Base-by-base conservation (phyloP, 2,329 filamentous ascomycete species). In the Zelopaecilomyces penicillatus region DNA sequence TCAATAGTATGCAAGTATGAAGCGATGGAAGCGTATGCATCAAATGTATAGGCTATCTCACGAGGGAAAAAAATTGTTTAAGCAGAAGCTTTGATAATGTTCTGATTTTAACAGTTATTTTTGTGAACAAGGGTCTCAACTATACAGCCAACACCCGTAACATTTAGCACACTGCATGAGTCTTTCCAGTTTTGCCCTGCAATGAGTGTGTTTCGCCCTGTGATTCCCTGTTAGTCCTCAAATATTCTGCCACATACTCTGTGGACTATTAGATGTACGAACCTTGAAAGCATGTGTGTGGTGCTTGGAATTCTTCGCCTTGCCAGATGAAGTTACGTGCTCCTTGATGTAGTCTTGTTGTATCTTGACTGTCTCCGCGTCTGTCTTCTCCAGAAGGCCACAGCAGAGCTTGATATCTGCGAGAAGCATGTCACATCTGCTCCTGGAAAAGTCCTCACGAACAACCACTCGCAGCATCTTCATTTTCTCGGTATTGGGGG, bases 391-490 rank as follows among this genome's bases (percentile, higher is more conserved):
- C 28, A 97, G 71, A 35, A 85, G 72, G 39, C 80, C 70, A 50
- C 89, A 62, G 51, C 86, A 87, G 41, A 89, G 71, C 69, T 85
- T 87, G 66, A 96, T 81, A 60, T 96, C 90, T 28, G 63, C 57
- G 49, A 96, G 71, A 31, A 97, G 71, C 7, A 78, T 72, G 59
- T 97, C 89, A 59, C 88, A 95, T 34, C 90, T 77, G 54, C 75
- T 81, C 63, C 85, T 82, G 39, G 81, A 86, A 56, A 97, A 96
- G 67, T 96, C 91, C 66, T 96, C 91, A 41, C 91, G 80, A 4
- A 96, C 87, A 1, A 97, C 91, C 4, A 96, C 80, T 33, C 91
- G 83, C 71, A 96, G 80, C 77, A 97, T 83, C 75, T 95, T 94
- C 59, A 96, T 74, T 52, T 81, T 72, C 45, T 87, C 73, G 12